Conservation (phyloP, 805 yeast species). For the Candida maris region DNA sequence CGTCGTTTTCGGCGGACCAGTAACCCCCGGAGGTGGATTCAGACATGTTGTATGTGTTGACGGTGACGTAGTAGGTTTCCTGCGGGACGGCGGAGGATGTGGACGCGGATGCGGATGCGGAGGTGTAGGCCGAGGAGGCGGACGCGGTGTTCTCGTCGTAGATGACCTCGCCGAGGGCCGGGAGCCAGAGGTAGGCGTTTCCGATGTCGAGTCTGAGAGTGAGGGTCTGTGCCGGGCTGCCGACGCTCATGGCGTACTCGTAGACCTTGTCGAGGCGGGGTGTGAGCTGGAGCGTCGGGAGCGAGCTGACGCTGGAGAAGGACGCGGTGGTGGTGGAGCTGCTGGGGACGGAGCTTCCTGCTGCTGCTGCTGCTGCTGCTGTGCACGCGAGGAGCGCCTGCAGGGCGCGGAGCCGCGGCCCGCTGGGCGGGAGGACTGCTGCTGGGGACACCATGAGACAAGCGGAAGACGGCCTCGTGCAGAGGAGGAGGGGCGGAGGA, state of each 20-base stretch:
- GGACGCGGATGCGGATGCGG: conserved; percentile 2
- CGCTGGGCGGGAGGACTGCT: too few species aligned
- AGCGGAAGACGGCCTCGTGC: too few species aligned
- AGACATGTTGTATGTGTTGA: conserved; percentile 24
- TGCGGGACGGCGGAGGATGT: not conserved
- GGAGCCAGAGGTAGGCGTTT: conserved; percentile 31
- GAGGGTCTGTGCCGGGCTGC: conserved; percentile 22
- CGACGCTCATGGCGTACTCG: conserved; percentile 25
- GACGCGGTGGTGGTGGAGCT: conserved; percentile 5
- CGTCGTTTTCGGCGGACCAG: conserved; percentile 6
- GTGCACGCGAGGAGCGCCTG: too few species aligned
- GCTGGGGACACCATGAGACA: too few species aligned
- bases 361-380: too few species aligned
- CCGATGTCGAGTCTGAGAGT: conserved; percentile 28
- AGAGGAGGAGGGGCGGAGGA: too few species aligned
- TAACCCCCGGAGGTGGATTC: conserved; percentile 18
- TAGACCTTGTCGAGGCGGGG: conserved; percentile 14
- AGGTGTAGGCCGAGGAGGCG: not conserved
- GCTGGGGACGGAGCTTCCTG: too few species aligned
- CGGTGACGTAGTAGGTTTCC: conserved; percentile 18
- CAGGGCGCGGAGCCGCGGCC: too few species aligned
- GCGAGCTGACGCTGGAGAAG: conserved; percentile 10
- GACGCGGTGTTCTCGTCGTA: not conserved
- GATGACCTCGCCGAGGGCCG: conserved; percentile 3
- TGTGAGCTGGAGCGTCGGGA: conserved; percentile 19